Conservation (phyloP, 2,329 filamentous ascomycete species). For the Colletotrichum scovillei region DNA sequence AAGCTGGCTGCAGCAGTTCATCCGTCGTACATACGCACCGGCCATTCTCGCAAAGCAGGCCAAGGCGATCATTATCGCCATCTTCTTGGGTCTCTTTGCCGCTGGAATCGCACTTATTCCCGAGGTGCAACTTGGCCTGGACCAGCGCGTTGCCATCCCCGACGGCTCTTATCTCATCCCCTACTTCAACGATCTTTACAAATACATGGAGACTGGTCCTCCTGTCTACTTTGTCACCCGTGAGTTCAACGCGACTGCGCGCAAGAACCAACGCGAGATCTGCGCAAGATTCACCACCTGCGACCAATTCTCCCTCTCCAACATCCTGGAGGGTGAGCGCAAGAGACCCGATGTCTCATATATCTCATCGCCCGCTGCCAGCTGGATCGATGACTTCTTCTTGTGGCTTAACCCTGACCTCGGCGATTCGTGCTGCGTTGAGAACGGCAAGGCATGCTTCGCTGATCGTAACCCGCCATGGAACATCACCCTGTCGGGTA, state of each 20-base stretch:
- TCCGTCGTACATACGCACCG: constrained; percentile 90
- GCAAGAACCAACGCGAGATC: constrained; percentile 82
- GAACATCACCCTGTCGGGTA: constrained; percentile 90
- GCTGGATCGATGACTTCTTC: constrained; percentile 94
- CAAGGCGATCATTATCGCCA: constrained; percentile 79
- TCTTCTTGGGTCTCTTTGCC: constrained; percentile 90
- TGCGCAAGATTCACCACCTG: constrained; percentile 94
- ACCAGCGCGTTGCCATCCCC: constrained; percentile 94
- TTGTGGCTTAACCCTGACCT: constrained; percentile 90
- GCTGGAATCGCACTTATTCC: constrained; percentile 88
- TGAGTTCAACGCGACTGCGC: constrained; percentile 81
- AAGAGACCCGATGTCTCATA: constrained; percentile 90
- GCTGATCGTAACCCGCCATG: constrained; percentile 80
- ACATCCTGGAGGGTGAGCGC: constrained; percentile 92
- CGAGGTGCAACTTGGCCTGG: constrained; percentile 85
- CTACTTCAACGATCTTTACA: constrained; percentile 96
- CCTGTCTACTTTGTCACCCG: constrained; percentile 96
- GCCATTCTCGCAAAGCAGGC: constrained; percentile 81
- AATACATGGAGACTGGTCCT: constrained; percentile 90
- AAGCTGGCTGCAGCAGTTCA: constrained; percentile 84
- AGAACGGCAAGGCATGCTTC: constrained; percentile 81
- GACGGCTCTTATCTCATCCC: constrained; percentile 94
- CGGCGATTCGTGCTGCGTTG: constrained; percentile 76
- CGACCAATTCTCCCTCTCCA: constrained; percentile 83
- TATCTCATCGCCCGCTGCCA: constrained; percentile 88